Base-by-base conservation (phyloP, 139 green algal species). In the Coccomyxa sp. region DNA sequence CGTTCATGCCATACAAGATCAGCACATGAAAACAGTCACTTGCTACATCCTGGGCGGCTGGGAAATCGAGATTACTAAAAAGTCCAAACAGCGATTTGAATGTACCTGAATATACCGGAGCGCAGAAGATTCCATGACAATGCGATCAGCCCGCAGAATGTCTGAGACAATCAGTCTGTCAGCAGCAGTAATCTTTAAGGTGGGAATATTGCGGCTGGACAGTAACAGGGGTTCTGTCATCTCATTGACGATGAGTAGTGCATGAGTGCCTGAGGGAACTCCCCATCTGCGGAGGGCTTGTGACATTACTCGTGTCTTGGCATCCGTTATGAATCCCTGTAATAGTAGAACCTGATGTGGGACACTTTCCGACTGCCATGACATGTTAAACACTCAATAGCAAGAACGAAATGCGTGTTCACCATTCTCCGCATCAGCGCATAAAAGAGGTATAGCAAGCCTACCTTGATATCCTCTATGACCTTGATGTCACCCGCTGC, bases 101-200 rank as follows among this genome's bases (percentile, higher is more conserved):
- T 11, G 38, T 77, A 51, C 80, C 76, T 91, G 81, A 31, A 97
- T 87, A 83, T 93, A 88, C 67, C 86, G 84, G 28, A 98, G 86
- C 0, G 95, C 93, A 1, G 58, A 84, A 58, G 91, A 77, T 88
- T 98, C 97, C 15, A 99, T 86, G 4, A 99, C 84, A 51, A 99
- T 94, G 51, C 92, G 92, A 89, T 98, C 95, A 27, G 95, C 95
- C 83, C 92, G 88, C 30, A 99, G 91, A 32, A 99, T 86, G 80
- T 99, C 96, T 86, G 97, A 97, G n/a, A 98, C 88, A 77, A 92
- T 90, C 1, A 95, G 81, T 13, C 80, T 66, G 80, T 63, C 67
- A 18, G 87, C 88, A 0, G 81, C 88, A 85, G 95, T 95, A 83
- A 96, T 87, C 23, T 85, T 82, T 67, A 96, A 77, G 80, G 88